Conservation (phyloP, 2,329 filamentous ascomycete genomes). For the Trichoderma sp. region DNA sequence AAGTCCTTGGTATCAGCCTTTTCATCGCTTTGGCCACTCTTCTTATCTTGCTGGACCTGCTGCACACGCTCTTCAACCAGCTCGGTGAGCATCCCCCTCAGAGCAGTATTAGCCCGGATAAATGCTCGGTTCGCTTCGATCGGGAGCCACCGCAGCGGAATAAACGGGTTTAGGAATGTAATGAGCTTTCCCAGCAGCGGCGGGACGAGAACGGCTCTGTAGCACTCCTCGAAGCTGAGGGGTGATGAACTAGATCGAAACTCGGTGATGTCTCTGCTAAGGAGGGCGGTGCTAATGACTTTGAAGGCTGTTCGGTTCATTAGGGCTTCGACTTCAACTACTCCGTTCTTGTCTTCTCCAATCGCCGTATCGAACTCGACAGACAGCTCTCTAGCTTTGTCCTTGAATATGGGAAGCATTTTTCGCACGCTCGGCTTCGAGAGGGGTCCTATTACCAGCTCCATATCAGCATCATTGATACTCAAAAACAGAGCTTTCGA, state of each 20-base stretch:
- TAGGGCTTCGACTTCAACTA: constrained; percentile 14
- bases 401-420: constrained; percentile 14
- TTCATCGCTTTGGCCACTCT: background rate
- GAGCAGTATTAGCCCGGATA: background rate
- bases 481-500: background rate
- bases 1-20: background rate
- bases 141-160: constrained; percentile 20
- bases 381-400: background rate
- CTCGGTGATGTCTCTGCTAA: constrained; percentile 3
- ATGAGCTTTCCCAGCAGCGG: constrained; percentile 13
- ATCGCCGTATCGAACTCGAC: background rate
- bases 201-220: constrained; percentile 7
- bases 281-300: constrained; percentile 10
- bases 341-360: background rate
- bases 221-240: constrained; percentile 17
- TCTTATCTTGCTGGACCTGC: background rate
- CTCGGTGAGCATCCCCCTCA: constrained; percentile 13
- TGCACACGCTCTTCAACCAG: constrained; percentile 11
- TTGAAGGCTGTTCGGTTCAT: constrained; percentile 1
- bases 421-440: constrained; percentile 9
- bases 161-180: constrained; percentile 1
- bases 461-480: background rate
- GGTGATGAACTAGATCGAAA: constrained; percentile 7
- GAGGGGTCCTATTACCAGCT: background rate
- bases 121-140: constrained; percentile 11